phyloP scores from a whole-genome alignment of 2,329 filamentous ascomycete species.

The Fusarium acutatum region DNA sequence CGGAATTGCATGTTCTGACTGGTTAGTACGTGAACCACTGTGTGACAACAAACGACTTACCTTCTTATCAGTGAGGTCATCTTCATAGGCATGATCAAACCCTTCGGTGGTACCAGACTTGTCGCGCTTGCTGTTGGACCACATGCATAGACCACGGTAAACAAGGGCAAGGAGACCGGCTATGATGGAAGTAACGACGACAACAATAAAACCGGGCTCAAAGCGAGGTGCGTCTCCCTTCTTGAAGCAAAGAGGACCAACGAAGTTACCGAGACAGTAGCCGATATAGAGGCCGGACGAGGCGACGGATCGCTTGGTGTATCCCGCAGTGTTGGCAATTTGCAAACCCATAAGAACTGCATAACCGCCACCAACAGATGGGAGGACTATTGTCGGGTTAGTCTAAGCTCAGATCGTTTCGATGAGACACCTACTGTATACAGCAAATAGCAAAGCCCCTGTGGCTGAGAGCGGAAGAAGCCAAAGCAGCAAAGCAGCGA shows the following conservation, averaged over 20 bases:
- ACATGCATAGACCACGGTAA: constrained; percentile 55
- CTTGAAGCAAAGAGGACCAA: constrained; percentile 54
- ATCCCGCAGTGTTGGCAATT: constrained; percentile 61
- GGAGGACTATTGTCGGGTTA: constrained; percentile 44
- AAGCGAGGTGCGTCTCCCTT: constrained; percentile 52
- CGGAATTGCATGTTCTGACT: constrained; percentile 32
- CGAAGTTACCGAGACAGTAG: constrained; percentile 59
- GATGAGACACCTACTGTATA: constrained; percentile 43
- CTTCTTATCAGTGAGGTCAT: constrained; percentile 58
- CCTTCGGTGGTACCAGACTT: constrained; percentile 53
- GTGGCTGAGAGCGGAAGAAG: constrained; percentile 21
- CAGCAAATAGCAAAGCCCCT: constrained; percentile 57
- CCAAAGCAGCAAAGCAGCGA: constrained; percentile 38
- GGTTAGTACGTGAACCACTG: neutral
- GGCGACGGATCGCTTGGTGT: constrained; percentile 59
- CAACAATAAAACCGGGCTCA: constrained; percentile 50
- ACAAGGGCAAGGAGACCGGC: constrained; percentile 49
- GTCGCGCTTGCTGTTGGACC: constrained; percentile 55
- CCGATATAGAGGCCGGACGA: constrained; percentile 60
- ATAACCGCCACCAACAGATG: constrained; percentile 55
- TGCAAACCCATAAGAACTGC: constrained; percentile 52
- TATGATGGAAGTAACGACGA: constrained; percentile 45
- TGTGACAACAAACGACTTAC: neutral
- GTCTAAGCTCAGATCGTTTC: too few relatives aligned
- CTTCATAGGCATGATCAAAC: constrained; percentile 62